These are phyloP conservation scores for Cadophora malorum DNA, from an alignment of 2,329 filamentous ascomycete genomes.

Conservation along the genomic window DNA sequence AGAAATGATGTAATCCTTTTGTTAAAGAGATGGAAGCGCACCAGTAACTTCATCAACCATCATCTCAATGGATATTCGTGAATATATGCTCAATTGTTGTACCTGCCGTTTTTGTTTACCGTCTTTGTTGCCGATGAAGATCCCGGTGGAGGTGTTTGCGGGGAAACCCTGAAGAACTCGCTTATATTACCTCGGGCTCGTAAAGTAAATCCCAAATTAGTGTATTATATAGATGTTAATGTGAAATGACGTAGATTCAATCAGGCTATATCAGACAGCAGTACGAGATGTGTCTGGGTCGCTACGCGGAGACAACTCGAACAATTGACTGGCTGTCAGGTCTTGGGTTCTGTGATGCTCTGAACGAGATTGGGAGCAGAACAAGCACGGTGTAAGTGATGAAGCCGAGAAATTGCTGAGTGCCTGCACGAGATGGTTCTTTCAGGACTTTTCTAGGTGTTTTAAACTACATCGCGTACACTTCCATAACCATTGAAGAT, in stretches of 20 bases:
- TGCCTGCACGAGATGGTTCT: too few species aligned
- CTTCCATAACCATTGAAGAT: too few species aligned
- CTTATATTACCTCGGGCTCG: not conserved
- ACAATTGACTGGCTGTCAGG: too few species aligned
- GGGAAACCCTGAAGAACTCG: conserved; percentile 1
- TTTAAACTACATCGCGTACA: too few species aligned
- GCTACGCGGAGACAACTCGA: too few species aligned
- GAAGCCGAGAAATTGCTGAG: too few species aligned
- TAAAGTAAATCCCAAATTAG: not conserved
- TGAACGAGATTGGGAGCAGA: too few species aligned
- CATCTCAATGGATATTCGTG: too few species aligned
- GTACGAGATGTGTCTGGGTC: too few species aligned
- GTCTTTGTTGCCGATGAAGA: not conserved
- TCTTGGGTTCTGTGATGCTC: too few species aligned
- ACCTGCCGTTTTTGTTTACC: not conserved
- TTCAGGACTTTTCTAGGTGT: too few species aligned
- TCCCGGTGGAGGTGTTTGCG: not conserved
- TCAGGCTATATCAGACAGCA: not conserved
- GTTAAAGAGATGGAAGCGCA: not conserved
- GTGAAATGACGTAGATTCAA: not conserved
- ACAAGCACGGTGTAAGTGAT: too few species aligned
- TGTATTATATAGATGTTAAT: not conserved
- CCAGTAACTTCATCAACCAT: not conserved
- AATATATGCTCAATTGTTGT: not conserved
- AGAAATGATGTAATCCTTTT: not conserved